Evolutionary conservation across 2,329 filamentous ascomycete species (phyloP), one percentile per base, ranked within the genome.

Genomic region (Chrysoporthe cubensis): DNA sequence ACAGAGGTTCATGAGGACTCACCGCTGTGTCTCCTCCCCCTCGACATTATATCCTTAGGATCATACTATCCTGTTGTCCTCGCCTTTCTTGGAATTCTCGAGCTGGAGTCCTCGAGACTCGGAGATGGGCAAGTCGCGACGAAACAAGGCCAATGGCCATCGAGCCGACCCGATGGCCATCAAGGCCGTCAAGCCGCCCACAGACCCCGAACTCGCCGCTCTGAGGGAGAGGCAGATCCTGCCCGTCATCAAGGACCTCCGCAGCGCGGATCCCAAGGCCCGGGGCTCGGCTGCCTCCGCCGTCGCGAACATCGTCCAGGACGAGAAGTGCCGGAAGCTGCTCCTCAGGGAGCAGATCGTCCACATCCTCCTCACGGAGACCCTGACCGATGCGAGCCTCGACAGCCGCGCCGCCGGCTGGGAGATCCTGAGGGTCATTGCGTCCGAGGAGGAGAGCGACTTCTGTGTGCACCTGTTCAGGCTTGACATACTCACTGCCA

Each of bases 401-500:
- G 88, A 91, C 77, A 88, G 87, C 72, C 83, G 87, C 60, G 86
- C 88, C 56, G 87, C 88, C 26, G 89, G 88, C n/a, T 91, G 89
- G 89, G 85, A 86, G 14, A 89, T 91, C 71, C 79, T 91, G 64
- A 83, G 85, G 71, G 83, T 87, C 54, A 80, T 91, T 64, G 86
- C 85, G 2, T 80, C 86, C 70, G 85, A 90, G 73, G 89, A 91
- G 75, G 88, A 90, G 72, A 80, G 85, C 14, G 89, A 90, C 73
- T 91, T 91, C 68, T 89, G 87, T 70, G 80, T 91, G 26, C 88
- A 91, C 72, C 76, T 91, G 67, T 90, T 85, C 73, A 81, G 89
- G 56, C 79, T 86, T 40, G 88, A 90, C 75, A 77, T 90, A 16
- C 73, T 91, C 68, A 87, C 85, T 40, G 87, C 88, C 26, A 82